Percentiles rank a stretch among this genome's conserved stretches.
phyloP scores from a whole-genome alignment of 176 grass and related monocot species.

The Zizania latifolia region DNA sequence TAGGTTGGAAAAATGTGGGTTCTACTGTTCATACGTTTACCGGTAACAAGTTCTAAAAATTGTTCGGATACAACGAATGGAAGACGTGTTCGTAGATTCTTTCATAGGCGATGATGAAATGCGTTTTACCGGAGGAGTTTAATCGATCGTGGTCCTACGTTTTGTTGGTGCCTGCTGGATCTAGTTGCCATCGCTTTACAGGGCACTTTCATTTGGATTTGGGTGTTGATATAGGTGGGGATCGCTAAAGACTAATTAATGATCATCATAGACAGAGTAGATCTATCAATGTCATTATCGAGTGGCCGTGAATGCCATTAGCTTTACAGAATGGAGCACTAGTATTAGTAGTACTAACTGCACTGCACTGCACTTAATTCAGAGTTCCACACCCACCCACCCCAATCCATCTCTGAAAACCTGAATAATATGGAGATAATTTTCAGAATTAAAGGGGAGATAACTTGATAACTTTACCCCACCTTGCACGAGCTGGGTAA shows the following conservation, averaged over 20 bases:
- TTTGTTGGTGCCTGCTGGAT: constrained; percentile 43
- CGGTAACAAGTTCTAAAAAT: no score
- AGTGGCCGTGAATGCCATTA: background rate
- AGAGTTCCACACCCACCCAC: background rate
- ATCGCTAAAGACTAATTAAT: background rate
- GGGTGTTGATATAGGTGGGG: constrained; percentile 8
- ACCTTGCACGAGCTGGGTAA: background rate
- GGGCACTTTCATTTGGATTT: constrained; percentile 4
- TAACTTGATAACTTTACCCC: background rate
- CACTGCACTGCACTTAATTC: background rate
- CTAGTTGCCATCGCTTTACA: constrained; percentile 19
- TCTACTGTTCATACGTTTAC: no score
- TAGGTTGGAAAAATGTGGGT: no score
- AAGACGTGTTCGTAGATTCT: no score
- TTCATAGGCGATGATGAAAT: background rate
- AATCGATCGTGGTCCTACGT: constrained; percentile 10
- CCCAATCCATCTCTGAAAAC: background rate
- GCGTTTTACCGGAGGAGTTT: no score
- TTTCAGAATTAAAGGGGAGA: no score
- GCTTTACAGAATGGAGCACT: constrained; percentile 23
- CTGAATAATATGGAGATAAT: background rate
- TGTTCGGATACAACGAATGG: no score
- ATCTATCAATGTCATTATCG: constrained; percentile 15
- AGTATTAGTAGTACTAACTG: no score
- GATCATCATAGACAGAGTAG: constrained; percentile 1